Percentiles rank a stretch among this genome's conserved stretches.
These are phyloP conservation scores for Kodamaea anthophila DNA, from an alignment of 1,139 yeast genomes.

Conservation along the genomic window DNA sequence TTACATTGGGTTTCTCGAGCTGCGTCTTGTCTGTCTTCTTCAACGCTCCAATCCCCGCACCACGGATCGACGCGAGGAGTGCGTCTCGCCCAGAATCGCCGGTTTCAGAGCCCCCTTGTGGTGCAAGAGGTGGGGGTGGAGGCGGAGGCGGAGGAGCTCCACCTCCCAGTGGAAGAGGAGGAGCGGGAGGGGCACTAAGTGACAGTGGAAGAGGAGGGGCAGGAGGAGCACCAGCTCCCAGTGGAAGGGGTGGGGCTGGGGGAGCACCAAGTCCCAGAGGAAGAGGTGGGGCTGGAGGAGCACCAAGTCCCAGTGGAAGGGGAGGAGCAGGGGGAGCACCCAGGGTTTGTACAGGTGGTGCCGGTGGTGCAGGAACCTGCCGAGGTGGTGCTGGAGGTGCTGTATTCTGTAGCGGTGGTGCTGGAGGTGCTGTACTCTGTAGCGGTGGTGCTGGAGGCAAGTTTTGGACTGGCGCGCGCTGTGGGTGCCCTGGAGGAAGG, in stretches of 20 bases:
- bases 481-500: conserved; percentile 26
- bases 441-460: conserved; percentile 24
- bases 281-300: conserved; percentile 9
- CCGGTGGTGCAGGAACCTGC: too few relatives aligned
- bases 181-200: conserved; percentile 20
- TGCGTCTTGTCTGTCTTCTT: conserved; percentile 78
- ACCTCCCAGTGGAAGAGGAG: conserved; percentile 16
- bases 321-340: conserved; percentile 6
- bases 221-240: conserved; percentile 26
- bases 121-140: conserved; percentile 15
- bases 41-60: conserved; percentile 63
- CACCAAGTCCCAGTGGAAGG: neutral
- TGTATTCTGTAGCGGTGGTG: conserved; percentile 9
- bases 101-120: conserved; percentile 18
- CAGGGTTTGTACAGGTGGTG: conserved; percentile 5
- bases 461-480: too few relatives aligned
- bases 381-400: conserved; percentile 15
- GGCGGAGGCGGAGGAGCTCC: conserved; percentile 22
- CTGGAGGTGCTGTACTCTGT: conserved; percentile 14
- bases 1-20: conserved; percentile 68
- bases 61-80: conserved; percentile 76
- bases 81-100: conserved; percentile 71
- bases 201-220: conserved; percentile 29
- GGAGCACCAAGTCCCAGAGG: conserved; percentile 10
- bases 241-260: conserved; percentile 24